Base-by-base conservation (phyloP, 2,329 filamentous ascomycete genomes). In the Trichoderma asperellum region DNA sequence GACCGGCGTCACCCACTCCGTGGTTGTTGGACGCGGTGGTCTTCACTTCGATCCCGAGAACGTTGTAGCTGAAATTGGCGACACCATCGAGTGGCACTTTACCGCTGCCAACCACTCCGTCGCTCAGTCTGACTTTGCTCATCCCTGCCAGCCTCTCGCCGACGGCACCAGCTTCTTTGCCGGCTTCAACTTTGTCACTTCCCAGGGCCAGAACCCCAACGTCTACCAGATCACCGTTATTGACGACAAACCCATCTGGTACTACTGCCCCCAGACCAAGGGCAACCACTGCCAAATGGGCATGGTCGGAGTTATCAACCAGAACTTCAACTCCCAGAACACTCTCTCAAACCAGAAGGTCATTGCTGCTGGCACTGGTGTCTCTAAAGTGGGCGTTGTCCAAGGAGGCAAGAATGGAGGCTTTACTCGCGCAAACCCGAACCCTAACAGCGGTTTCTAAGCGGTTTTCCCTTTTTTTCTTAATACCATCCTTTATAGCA, bases 71-170 rank as follows among this genome's bases (percentile, higher is more conserved):
- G 77, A 79, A 1, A 77, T 83, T 5, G 88, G 88, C 70, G 82
- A 83, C 21, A 76, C 77, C 40, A 74, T 84, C 16, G 80, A 83
- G 72, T 84, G 83, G 75, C 81, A 83, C 70, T 84, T 84, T 74
- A 77, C 77, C 3, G 24, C 61, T 1, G 57, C 74, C 77, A 88
- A 88, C 75, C 88, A 90, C 80, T 89, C 87, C 18, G 84, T 90
- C 68, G 86, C 86, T 10, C 85, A 88, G 77, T 87, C 87, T 16
- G 83, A 83, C 70, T 90, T 90, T 73, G 84, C 83, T 69, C 77
- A 81, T n/a, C 88, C 88, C 11, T 91, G 88, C 76, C 74, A 82
- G 37, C 87, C 88, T 2, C 83, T 89, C 18, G 81, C 83, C 71
- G 76, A 76, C 18, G 74, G 73, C n/a, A 85, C 85, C 49, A 87